Evolutionary conservation across 495 filamentous ascomycete species (phyloP).

Genomic region (Zalerion maritima): DNA sequence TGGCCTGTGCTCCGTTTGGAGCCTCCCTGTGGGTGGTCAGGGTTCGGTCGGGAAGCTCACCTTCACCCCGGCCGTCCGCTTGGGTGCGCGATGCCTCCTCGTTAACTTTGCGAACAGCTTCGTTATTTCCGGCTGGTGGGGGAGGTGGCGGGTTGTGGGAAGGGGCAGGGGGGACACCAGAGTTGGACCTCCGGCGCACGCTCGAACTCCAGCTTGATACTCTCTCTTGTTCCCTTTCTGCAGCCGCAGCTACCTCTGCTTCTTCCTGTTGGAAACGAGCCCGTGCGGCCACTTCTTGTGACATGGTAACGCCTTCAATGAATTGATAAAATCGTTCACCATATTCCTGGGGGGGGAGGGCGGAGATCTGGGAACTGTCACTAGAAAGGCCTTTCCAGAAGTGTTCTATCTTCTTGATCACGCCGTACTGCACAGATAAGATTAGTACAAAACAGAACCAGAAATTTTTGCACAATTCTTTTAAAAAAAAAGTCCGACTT

Average conservation of each 20-base stretch:
- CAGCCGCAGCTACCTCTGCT: conserved; percentile 22
- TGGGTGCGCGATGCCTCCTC: conserved; percentile 19
- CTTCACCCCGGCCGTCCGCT: conserved; percentile 28
- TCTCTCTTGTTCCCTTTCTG: conserved; percentile 18
- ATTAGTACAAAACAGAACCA: conserved; percentile 1
- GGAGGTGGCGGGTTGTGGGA: conserved; percentile 30
- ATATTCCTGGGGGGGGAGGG: conserved; percentile 81
- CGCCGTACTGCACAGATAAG: conserved; percentile 49
- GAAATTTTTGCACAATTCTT: background rate
- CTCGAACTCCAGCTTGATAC: conserved; percentile 11
- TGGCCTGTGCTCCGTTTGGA: conserved; percentile 39
- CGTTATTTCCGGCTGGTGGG: conserved; percentile 30
- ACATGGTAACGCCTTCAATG: conserved; percentile 80
- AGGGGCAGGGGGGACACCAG: conserved; percentile 22
- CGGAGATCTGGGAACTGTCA: conserved; percentile 74
- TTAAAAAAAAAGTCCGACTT: conserved; percentile 20
- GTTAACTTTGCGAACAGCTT: conserved; percentile 24
- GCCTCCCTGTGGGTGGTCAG: conserved; percentile 40
- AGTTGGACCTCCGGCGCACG: conserved; percentile 11
- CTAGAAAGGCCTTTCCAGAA: conserved; percentile 84
- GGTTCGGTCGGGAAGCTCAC: conserved; percentile 30
- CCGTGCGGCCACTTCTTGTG: conserved; percentile 62
- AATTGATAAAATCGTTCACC: conserved; percentile 92
- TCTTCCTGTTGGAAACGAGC: conserved; percentile 30
- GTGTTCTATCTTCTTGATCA: conserved; percentile 76